These are phyloP conservation scores for Pleurotus pulmonarius DNA, from an alignment of 768 basidiomycete genomes.

Conservation along the genomic window DNA sequence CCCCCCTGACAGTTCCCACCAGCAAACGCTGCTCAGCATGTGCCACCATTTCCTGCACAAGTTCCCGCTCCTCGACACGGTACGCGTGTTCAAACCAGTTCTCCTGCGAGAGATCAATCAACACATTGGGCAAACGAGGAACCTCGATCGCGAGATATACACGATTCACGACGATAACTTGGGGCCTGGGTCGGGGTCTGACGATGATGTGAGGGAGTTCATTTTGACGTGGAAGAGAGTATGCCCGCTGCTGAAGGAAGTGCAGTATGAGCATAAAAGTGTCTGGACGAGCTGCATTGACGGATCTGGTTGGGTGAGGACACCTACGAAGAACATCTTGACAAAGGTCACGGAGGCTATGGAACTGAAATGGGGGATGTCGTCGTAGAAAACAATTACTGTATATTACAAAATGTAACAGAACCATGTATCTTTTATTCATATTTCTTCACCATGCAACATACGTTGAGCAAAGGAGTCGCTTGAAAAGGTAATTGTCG, in stretches of 20 bases:
- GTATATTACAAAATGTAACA: no score
- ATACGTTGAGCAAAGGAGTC: no score
- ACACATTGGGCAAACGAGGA: background rate
- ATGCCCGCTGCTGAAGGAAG: constrained; percentile 32
- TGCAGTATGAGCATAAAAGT: constrained; percentile 36
- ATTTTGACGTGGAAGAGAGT: constrained; percentile 42
- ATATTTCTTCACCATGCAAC: no score
- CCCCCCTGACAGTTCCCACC: background rate
- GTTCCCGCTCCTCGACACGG: constrained; percentile 31
- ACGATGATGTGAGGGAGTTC: constrained; percentile 28
- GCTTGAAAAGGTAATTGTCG: no score
- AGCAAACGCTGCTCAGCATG: constrained; percentile 37
- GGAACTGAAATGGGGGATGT: constrained; percentile 6
- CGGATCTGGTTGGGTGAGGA: constrained; percentile 31
- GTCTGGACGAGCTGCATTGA: constrained; percentile 34
- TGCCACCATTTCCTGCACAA: constrained; percentile 37
- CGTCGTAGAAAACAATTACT: background rate
- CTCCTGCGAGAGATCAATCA: constrained; percentile 2
- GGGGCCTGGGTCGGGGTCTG: constrained; percentile 14
- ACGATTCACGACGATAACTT: background rate
- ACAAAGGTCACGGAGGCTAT: constrained; percentile 1
- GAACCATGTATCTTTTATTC: no score
- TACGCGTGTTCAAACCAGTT: constrained; percentile 29
- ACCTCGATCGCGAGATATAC: constrained; percentile 10
- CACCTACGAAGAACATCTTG: background rate